Base-by-base conservation (phyloP, 2,329 filamentous ascomycete species). In the Xylaria sp. region DNA sequence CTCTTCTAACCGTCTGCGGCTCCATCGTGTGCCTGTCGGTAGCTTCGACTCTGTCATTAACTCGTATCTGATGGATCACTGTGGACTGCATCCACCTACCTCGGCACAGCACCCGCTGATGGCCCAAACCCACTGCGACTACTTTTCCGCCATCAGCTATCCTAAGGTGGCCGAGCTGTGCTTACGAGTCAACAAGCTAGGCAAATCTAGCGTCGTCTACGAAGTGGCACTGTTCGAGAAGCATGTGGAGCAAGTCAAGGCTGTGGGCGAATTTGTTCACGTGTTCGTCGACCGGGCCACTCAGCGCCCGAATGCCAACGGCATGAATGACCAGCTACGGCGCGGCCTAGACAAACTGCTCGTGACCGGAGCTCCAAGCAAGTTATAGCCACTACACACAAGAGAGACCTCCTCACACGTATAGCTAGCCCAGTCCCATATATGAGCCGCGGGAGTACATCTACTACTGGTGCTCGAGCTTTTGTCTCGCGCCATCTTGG, bases 11-110 rank as follows among this genome's bases (percentile, higher is more conserved):
- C 56, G 46, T 41, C 6, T 13, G 44, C 39, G 55, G 46, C 41
- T 31, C 34, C 51, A 5, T 57, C 55, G 6, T 55, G 56, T 9
- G 34, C 34, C 39, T 46, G 41, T 5, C 18, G 6, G 18, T 67
- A 91, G 89, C 66, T 96, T 97, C 80, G 95, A 98, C 83, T 94
- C 93, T 1, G 89, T 97, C 67, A 90, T 97, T 78, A 98, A 98
- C 81, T 87, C 91, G 58, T 98, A 96, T 80, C 88, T 98, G 20
- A 94, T 97, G 70, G 85, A 91, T 61, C 85, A 92, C 76, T 97
- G 93, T 80, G 87, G 87, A 13, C 88, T 97, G 62, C 82, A 91
- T 72, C 94, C 93, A 4, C 87, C 88, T 9, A 87, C 86, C 5
- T 92, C 91, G 2, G 78, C 87, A 2, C 90, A 94, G 74, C 92